Percentiles rank a stretch among this genome's conserved stretches.
Conservation (phyloP, 2,329 filamentous ascomycete species). For the Trichophyton schoenleinii region DNA sequence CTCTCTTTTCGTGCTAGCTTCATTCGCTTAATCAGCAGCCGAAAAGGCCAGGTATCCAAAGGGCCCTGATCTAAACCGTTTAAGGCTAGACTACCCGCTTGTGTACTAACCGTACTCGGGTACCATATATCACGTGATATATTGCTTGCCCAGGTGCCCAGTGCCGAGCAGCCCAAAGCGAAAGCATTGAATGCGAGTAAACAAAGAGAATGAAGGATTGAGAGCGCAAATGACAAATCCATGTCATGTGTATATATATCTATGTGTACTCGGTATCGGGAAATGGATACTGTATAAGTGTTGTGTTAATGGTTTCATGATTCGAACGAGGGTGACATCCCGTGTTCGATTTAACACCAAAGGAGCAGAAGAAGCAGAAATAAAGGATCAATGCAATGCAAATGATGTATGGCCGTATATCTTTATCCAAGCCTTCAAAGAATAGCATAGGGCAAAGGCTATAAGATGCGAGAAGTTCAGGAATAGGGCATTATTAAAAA, state of each 20-base stretch:
- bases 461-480: not conserved
- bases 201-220: too few species aligned
- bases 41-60: slow-evolving; percentile 10
- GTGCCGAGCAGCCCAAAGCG: too few species aligned
- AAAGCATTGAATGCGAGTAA: too few species aligned
- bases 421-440: not conserved
- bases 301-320: not conserved
- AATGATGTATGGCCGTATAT: not conserved
- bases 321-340: not conserved
- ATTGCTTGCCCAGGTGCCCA: too few species aligned
- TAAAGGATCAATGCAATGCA: not conserved
- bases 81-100: not conserved
- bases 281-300: not conserved
- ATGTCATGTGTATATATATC: not conserved
- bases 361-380: not conserved
- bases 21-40: slow-evolving; percentile 8
- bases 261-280: not conserved
- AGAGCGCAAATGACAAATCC: too few species aligned
- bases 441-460: not conserved
- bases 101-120: not conserved
- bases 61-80: not conserved
- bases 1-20: not conserved
- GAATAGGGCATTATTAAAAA: not conserved
- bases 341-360: not conserved
- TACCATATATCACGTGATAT: not conserved